Evolutionary conservation across 2,329 filamentous ascomycete species (phyloP).

Genomic region (Aspergillus sp.): DNA sequence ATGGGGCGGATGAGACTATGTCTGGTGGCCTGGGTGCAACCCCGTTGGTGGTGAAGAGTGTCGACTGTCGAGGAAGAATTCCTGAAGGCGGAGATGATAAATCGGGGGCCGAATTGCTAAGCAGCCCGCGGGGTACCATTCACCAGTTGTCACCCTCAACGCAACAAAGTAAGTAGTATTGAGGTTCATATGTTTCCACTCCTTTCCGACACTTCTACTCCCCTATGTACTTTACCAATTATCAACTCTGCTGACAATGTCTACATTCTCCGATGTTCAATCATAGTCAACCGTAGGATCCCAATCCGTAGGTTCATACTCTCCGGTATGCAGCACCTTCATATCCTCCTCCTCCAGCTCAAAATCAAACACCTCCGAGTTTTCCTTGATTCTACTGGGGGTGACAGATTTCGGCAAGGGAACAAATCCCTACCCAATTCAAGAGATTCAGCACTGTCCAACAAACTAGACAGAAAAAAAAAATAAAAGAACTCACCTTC

Average conservation of each 20-base stretch:
- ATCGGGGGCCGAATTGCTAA: conserved; percentile 21
- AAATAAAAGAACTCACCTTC: conserved; percentile 56
- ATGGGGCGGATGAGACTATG: background rate
- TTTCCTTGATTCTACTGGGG: conserved; percentile 58
- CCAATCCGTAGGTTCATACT: conserved; percentile 59
- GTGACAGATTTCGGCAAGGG: conserved; percentile 64
- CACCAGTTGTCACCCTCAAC: background rate
- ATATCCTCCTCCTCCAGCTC: conserved; percentile 58
- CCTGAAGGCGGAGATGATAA: conserved; percentile 2
- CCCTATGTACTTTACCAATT: background rate
- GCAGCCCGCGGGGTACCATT: conserved; percentile 23
- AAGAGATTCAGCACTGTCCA: background rate
- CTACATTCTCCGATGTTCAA: conserved; percentile 7
- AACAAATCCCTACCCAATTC: conserved; percentile 54
- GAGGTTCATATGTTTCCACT: too few relatives aligned
- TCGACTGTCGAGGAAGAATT: background rate
- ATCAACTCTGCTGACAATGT: background rate
- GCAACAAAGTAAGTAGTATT: too few relatives aligned
- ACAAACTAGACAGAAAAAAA: conserved; percentile 3
- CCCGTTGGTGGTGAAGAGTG: background rate
- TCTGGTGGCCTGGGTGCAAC: background rate
- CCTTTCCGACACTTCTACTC: too few relatives aligned
- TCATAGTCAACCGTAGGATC: conserved; percentile 47
- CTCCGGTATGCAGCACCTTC: conserved; percentile 52
- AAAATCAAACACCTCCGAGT: conserved; percentile 60